Percentiles rank a stretch among this genome's conserved stretches.
These are phyloP conservation scores for Fusarium redolens DNA, from an alignment of 2,329 filamentous ascomycete species.

Conservation along the genomic window DNA sequence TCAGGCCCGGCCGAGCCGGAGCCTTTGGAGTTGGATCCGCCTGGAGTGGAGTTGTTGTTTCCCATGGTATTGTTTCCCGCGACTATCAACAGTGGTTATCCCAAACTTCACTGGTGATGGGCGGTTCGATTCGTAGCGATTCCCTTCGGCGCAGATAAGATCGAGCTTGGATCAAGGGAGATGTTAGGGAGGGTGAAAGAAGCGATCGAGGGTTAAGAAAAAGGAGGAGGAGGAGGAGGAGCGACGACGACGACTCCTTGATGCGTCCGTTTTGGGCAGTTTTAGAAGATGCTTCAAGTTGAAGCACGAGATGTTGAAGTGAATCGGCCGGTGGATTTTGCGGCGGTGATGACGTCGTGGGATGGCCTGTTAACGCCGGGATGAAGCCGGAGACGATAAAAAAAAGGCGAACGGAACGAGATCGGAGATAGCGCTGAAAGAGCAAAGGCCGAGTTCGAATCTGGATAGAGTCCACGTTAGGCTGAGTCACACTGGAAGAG, in stretches of 20 bases:
- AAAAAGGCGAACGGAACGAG: slow-evolving; percentile 33
- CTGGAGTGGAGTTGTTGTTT: slow-evolving; percentile 77
- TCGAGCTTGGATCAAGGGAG: slow-evolving; percentile 11
- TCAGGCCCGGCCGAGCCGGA: slow-evolving; percentile 59
- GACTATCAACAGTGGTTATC: slow-evolving; percentile 42
- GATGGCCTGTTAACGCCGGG: slow-evolving; percentile 41
- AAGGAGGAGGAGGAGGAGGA: slow-evolving; percentile 42
- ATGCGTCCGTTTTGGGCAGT: slow-evolving; percentile 62
- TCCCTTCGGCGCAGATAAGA: slow-evolving; percentile 24
- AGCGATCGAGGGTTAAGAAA: slow-evolving; percentile 62
- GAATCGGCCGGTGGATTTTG: slow-evolving; percentile 38
- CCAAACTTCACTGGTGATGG: slow-evolving; percentile 47
- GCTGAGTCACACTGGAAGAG: slow-evolving; percentile 25
- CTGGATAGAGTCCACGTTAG: slow-evolving; percentile 41
- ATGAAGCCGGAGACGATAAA: slow-evolving; percentile 36
- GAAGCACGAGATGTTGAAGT: slow-evolving; percentile 37
- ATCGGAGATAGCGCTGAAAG: slow-evolving; percentile 41
- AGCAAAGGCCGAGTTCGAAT: slow-evolving; percentile 36
- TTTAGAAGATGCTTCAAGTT: slow-evolving; percentile 46
- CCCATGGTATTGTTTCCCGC: slow-evolving; percentile 66
- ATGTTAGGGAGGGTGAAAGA: slow-evolving; percentile 66
- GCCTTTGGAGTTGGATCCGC: slow-evolving; percentile 61
- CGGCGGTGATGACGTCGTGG: slow-evolving; percentile 46
- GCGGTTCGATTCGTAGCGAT: slow-evolving; percentile 36
- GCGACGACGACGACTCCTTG: slow-evolving; percentile 55